A percentile compares a stretch with the other conserved stretches of the same genome.
phyloP scores from a whole-genome alignment of 164 flowering plant species.

The Stephania cephalantha region DNA sequence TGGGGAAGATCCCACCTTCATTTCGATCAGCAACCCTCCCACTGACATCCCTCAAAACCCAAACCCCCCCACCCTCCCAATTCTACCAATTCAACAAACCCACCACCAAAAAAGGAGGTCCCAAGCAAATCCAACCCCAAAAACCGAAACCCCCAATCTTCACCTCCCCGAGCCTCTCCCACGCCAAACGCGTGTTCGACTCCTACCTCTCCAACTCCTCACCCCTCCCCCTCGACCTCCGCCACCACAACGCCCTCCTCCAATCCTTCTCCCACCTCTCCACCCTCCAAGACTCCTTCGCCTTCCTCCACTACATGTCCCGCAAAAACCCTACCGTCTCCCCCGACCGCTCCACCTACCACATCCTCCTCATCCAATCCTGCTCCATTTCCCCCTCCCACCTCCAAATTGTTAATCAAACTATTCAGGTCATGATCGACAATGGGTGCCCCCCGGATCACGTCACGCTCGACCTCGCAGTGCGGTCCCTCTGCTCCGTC shows the following conservation, averaged over 20 bases:
- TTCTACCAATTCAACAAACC: conserved; percentile 21
- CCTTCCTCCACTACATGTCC: conserved; percentile 53
- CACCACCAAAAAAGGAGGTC: conserved; percentile 12
- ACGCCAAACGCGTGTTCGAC: conserved; percentile 48
- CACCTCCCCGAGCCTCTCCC: conserved; percentile 46
- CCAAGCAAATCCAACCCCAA: conserved; percentile 13
- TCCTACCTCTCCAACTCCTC: conserved; percentile 32
- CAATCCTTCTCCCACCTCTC: conserved; percentile 50
- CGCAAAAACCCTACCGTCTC: conserved; percentile 41
- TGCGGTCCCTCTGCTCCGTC: conserved; percentile 54
- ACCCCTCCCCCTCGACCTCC: conserved; percentile 21
- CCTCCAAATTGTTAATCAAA: conserved; percentile 29
- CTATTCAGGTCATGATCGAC: conserved; percentile 53
- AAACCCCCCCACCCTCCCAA: background rate
- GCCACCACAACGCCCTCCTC: conserved; percentile 54
- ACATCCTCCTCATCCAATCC: conserved; percentile 49
- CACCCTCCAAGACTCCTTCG: conserved; percentile 38
- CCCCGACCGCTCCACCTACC: conserved; percentile 63
- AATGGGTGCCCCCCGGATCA: conserved; percentile 52
- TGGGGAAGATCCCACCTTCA: background rate
- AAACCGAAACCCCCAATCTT: conserved; percentile 18
- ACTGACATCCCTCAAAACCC: background rate
- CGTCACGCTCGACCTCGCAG: conserved; percentile 55
- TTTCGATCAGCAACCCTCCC: background rate
- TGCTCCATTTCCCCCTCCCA: conserved; percentile 23